phyloP scores from a whole-genome alignment of 140 eudicot species.

The Bidens hawaiensis region DNA sequence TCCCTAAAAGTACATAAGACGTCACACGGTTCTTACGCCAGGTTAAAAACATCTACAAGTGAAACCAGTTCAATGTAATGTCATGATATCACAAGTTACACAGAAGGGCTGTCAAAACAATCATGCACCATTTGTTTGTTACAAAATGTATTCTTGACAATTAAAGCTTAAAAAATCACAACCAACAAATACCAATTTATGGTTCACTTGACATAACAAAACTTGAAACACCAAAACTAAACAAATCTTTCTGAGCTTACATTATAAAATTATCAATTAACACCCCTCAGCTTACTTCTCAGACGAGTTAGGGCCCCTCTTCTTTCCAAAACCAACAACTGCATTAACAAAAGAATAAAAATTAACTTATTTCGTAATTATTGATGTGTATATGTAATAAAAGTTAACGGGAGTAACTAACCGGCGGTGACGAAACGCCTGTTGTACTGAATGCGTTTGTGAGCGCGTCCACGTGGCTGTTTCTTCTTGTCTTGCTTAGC shows the following conservation, averaged over 20 bases:
- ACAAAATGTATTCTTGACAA: background rate
- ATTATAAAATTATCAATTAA: background rate
- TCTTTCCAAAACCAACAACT: slow-evolving; percentile 53
- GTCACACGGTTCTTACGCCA: too few relatives aligned
- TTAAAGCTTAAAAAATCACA: background rate
- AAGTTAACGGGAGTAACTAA: background rate
- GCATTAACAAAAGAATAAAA: slow-evolving; percentile 5
- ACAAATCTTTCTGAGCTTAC: background rate
- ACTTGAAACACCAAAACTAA: background rate
- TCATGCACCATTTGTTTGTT: too few relatives aligned
- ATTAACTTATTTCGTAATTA: background rate
- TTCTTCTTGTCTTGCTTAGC: slow-evolving; percentile 60
- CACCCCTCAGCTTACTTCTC: slow-evolving; percentile 25
- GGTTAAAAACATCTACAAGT: too few relatives aligned
- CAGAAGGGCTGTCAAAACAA: too few relatives aligned
- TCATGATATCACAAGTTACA: too few relatives aligned
- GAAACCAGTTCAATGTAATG: too few relatives aligned
- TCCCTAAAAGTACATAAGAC: too few relatives aligned
- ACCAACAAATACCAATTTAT: background rate
- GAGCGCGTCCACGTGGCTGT: slow-evolving; percentile 65
- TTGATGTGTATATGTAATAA: background rate
- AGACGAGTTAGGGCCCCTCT: slow-evolving; percentile 52
- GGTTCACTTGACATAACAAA: background rate
- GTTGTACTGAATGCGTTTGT: slow-evolving; percentile 54
- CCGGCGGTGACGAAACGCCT: slow-evolving; percentile 62